Conservation (phyloP, 192 early-diverging fungal species). For the Gorgonomyces haynaldii region DNA sequence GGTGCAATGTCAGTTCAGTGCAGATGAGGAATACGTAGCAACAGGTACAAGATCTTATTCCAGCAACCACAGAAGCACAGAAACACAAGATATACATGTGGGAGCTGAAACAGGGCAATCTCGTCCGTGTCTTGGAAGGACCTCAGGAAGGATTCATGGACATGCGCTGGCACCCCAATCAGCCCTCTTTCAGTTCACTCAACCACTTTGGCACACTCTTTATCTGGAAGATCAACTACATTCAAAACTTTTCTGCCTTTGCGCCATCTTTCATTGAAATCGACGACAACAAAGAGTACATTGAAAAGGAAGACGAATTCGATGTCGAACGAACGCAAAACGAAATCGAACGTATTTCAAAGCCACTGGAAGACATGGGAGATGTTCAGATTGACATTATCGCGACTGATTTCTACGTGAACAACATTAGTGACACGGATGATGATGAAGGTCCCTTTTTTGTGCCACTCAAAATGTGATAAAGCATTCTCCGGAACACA, state of each 20-base stretch:
- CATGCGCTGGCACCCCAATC: constrained; percentile 76
- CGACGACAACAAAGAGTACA: constrained; percentile 90
- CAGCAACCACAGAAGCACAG: constrained; percentile 71
- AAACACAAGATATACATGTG: constrained; percentile 92
- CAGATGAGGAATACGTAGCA: constrained; percentile 83
- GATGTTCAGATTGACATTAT: not conserved
- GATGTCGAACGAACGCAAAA: constrained; percentile 35
- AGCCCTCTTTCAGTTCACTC: constrained; percentile 76
- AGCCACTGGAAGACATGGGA: not conserved
- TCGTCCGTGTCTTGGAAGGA: constrained; percentile 86
- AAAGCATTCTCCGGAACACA: too few relatives aligned
- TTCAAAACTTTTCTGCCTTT: constrained; percentile 88
- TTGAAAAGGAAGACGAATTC: constrained; percentile 89
- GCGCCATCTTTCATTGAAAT: constrained; percentile 52
- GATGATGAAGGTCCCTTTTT: too few relatives aligned
- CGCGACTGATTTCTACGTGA: not conserved
- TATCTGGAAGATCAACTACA: constrained; percentile 69
- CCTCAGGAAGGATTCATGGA: constrained; percentile 67
- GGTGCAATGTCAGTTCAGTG: constrained; percentile 77
- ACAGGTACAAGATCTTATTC: constrained; percentile 38
- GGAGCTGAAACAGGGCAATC: constrained; percentile 67
- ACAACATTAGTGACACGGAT: not conserved
- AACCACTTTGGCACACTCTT: constrained; percentile 64
- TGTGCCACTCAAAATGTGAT: too few relatives aligned
- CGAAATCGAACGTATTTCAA: not conserved